Evolutionary conservation across 2,329 filamentous ascomycete genomes (phyloP).

Genomic region (Ophiosphaerella narmari): DNA sequence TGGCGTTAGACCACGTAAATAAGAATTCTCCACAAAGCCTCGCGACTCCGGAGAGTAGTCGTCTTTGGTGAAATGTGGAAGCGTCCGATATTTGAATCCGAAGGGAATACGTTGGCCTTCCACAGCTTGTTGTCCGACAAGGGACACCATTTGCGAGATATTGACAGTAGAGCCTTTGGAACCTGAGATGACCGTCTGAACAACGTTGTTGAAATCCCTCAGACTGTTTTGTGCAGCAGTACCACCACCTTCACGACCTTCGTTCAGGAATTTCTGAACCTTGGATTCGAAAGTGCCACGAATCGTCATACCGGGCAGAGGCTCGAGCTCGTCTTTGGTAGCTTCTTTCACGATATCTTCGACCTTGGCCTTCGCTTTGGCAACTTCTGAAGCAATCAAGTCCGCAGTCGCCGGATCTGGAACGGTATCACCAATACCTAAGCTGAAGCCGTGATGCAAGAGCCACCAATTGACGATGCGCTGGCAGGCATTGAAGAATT

Average conservation of each 20-base stretch:
- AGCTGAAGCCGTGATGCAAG: slow-evolving; percentile 93
- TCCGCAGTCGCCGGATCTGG: slow-evolving; percentile 84
- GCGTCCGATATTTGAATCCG: slow-evolving; percentile 95
- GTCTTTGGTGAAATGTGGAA: slow-evolving; percentile 98
- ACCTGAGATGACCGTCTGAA: slow-evolving; percentile 93
- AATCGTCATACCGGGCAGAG: slow-evolving; percentile 97
- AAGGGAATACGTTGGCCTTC: slow-evolving; percentile 99
- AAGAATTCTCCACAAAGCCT: slow-evolving; percentile 98
- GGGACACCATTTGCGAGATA: slow-evolving; percentile 98
- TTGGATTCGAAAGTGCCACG: slow-evolving; percentile 98
- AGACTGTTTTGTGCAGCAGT: slow-evolving; percentile 87
- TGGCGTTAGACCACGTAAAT: slow-evolving; percentile 91
- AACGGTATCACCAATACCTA: slow-evolving; percentile 97
- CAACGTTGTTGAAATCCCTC: slow-evolving; percentile 95
- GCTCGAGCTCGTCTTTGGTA: slow-evolving; percentile 84
- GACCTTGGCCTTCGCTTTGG: slow-evolving; percentile 80
- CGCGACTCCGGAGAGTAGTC: slow-evolving; percentile 97
- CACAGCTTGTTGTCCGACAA: slow-evolving; percentile 97
- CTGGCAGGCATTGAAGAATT: slow-evolving; percentile 95
- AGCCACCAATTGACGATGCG: slow-evolving; percentile 97
- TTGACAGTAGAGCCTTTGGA: slow-evolving; percentile 99
- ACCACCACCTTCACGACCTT: slow-evolving; percentile 94
- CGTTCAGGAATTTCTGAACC: slow-evolving; percentile 91
- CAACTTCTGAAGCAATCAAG: slow-evolving; percentile 81
- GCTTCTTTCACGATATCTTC: slow-evolving; percentile 75